Evolutionary conservation across 1,139 yeast genomes (phyloP).

Genomic region (Scheffersomyces parashehatae): DNA sequence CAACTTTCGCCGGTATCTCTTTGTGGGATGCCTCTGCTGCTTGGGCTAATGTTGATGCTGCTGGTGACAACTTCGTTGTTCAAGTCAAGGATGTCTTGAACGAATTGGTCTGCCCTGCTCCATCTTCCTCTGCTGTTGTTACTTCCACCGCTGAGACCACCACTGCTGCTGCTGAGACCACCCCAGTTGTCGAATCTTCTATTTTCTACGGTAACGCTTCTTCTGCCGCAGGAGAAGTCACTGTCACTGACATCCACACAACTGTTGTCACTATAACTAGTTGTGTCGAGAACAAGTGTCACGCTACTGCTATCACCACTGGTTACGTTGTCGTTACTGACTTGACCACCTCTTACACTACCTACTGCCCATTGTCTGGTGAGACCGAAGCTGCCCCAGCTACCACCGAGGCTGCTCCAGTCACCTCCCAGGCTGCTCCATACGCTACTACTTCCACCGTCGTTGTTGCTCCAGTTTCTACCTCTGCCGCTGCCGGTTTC

Average conservation of each 20-base stretch:
- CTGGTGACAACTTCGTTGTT: constrained; percentile 1
- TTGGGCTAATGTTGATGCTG: constrained; percentile 1
- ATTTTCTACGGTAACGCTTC: neutral
- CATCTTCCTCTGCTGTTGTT: constrained; percentile 1
- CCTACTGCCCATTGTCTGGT: constrained; percentile 15
- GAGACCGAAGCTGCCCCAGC: neutral
- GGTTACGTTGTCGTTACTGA: constrained; percentile 5
- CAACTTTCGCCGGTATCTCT: constrained; percentile 26
- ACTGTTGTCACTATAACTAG: constrained; percentile 22
- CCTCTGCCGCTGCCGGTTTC: neutral
- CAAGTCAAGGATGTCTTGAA: constrained; percentile 1
- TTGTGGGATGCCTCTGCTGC: constrained; percentile 30
- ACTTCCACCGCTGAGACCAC: neutral
- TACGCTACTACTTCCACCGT: neutral
- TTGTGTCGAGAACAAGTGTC: constrained; percentile 5
- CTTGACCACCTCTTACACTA: constrained; percentile 9
- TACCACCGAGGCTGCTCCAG: constrained; percentile 6
- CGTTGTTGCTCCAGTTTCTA: neutral
- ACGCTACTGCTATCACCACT: constrained; percentile 5
- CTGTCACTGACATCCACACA: constrained; percentile 14
- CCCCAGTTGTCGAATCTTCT: neutral
- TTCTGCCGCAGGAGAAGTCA: constrained; percentile 12
- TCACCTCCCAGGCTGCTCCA: constrained; percentile 3
- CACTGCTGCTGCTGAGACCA: neutral
- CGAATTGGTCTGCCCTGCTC: constrained; percentile 1